phyloP scores from a whole-genome alignment of 768 basidiomycete genomes.

The Phlebiopsis flavidoalba region DNA sequence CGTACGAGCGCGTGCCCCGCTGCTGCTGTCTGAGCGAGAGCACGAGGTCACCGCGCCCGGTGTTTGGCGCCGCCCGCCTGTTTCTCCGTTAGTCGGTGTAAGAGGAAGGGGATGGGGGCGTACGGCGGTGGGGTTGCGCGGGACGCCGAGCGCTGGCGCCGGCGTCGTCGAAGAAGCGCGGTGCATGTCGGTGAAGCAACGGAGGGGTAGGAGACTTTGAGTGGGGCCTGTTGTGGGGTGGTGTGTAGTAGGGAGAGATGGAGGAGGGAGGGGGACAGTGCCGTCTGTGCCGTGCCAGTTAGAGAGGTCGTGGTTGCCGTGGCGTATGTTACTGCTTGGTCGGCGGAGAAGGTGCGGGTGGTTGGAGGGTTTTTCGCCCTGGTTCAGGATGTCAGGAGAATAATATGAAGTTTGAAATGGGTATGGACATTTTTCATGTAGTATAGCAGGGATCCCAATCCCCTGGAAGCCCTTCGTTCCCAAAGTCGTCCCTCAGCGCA shows the following conservation, averaged over 20 bases:
- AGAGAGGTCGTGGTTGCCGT: neutral
- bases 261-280: neutral
- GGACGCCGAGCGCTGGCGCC: neutral
- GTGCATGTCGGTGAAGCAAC: neutral
- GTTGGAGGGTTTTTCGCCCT: neutral
- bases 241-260: neutral
- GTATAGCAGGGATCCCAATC: conserved; percentile 1
- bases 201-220: neutral
- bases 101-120: neutral
- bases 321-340: neutral
- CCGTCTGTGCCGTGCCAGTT: neutral
- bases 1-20: neutral
- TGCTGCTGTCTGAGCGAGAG: neutral
- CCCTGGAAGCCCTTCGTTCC: neutral
- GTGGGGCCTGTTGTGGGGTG: neutral
- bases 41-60: neutral
- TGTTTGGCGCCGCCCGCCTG: neutral
- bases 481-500: conserved; percentile 3
- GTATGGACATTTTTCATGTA: conserved; percentile 4
- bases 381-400: neutral
- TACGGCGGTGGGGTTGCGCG: neutral
- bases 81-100: neutral
- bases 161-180: neutral
- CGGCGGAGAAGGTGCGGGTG: neutral
- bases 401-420: too few species aligned